Evolutionary conservation across 2,329 filamentous ascomycete species (phyloP).

Genomic region (Venturia pyrina): DNA sequence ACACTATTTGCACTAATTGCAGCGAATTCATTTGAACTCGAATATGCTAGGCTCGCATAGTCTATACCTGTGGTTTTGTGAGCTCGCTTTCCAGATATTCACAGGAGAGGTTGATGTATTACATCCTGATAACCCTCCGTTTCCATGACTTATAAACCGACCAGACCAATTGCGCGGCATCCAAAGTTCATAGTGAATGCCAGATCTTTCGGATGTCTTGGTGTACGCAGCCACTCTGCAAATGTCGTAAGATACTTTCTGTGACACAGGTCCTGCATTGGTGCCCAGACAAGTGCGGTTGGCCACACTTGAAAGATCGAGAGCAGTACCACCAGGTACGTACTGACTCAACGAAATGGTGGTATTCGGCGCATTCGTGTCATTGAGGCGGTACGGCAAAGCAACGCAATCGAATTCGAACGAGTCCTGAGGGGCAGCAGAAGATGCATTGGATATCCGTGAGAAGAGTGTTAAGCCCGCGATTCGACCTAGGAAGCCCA

Average conservation of each 20-base stretch:
- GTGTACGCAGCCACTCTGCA: constrained; percentile 32
- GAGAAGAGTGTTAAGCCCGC: not conserved
- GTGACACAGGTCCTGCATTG: not conserved
- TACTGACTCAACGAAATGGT: not conserved
- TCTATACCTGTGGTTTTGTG: constrained; percentile 4
- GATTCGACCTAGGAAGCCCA: not conserved
- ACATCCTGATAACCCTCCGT: constrained; percentile 32
- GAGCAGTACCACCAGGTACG: not conserved
- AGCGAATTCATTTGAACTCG: constrained; percentile 28
- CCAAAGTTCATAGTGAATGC: constrained; percentile 35
- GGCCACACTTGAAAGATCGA: not conserved
- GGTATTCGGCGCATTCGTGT: not conserved
- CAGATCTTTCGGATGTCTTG: constrained; percentile 28
- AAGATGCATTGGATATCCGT: not conserved
- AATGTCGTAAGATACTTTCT: constrained; percentile 20
- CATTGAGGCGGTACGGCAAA: not conserved
- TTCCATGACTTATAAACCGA: constrained; percentile 29
- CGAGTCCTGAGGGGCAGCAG: not conserved
- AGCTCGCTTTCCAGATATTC: not conserved
- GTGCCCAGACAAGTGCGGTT: not conserved
- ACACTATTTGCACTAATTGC: constrained; percentile 29
- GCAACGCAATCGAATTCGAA: not conserved
- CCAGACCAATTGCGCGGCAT: constrained; percentile 32
- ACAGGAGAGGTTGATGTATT: not conserved
- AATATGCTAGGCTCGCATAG: constrained; percentile 31